phyloP scores from a whole-genome alignment of 768 basidiomycete species.

The Boletus barrowsii region DNA sequence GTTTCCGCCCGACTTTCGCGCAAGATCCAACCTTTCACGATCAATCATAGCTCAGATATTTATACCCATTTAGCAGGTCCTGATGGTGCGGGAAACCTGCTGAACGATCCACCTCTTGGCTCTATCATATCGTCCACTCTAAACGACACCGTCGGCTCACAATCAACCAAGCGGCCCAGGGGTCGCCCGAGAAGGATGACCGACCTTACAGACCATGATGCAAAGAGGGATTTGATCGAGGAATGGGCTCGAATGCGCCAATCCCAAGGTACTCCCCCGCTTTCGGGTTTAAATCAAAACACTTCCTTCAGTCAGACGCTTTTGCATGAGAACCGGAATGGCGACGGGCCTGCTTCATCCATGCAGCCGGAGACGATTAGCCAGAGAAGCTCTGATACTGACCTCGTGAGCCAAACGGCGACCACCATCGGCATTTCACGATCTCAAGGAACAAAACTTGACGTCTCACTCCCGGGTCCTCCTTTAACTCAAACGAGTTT shows the following conservation, averaged over 20 bases:
- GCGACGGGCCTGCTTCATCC: neutral
- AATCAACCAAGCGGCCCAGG: slow-evolving; percentile 7
- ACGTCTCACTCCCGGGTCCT: neutral
- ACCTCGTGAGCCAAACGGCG: neutral
- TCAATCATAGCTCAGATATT: slow-evolving; percentile 23
- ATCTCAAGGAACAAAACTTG: neutral
- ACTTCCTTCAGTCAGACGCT: neutral
- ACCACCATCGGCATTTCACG: neutral
- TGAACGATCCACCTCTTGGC: slow-evolving; percentile 2
- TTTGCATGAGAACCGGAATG: neutral
- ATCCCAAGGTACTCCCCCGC: slow-evolving; percentile 24
- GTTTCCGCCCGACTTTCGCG: slow-evolving; percentile 19
- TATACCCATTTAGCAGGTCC: slow-evolving; percentile 28
- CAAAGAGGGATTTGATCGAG: slow-evolving; percentile 26
- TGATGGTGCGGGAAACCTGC: slow-evolving; percentile 3
- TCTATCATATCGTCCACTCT: slow-evolving; percentile 3
- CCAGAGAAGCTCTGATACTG: neutral
- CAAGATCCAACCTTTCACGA: slow-evolving; percentile 17
- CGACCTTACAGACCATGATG: slow-evolving; percentile 19
- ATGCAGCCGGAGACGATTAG: neutral
- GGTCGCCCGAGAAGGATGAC: slow-evolving; percentile 14
- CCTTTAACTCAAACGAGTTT: neutral
- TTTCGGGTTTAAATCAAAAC: slow-evolving; percentile 8
- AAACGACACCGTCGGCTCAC: neutral
- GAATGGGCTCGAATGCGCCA: slow-evolving; percentile 31